These are phyloP conservation scores for Kodamaea lidongshanica DNA, from an alignment of 805 yeast species.

Conservation along the genomic window DNA sequence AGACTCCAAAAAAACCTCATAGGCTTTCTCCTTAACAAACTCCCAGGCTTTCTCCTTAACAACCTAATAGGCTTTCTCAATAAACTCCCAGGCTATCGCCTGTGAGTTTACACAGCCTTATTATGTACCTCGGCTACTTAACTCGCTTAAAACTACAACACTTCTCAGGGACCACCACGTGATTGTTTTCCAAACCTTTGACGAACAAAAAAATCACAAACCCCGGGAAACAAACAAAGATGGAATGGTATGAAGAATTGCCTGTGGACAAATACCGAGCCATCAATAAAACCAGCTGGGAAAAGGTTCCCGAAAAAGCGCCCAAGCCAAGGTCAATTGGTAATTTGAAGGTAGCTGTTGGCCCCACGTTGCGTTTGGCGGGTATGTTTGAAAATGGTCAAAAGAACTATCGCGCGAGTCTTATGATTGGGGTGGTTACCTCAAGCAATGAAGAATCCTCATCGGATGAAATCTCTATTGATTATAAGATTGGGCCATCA, in stretches of 20 bases:
- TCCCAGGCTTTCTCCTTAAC: too few relatives aligned
- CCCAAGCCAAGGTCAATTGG: slow-evolving; percentile 21
- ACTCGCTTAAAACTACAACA: too few relatives aligned
- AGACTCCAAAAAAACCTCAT: too few relatives aligned
- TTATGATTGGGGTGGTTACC: slow-evolving; percentile 44
- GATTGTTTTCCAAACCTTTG: too few relatives aligned
- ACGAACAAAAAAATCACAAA: too few relatives aligned
- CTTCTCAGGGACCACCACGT: too few relatives aligned
- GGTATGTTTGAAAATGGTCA: slow-evolving; percentile 51
- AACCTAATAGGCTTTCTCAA: too few relatives aligned
- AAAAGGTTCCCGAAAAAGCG: slow-evolving; percentile 21
- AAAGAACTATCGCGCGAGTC: slow-evolving; percentile 58
- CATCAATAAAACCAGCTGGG: slow-evolving; percentile 18
- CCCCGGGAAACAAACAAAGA: slow-evolving; percentile 2
- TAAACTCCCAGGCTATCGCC: too few relatives aligned
- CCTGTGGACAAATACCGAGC: slow-evolving; percentile 26
- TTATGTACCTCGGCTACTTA: too few relatives aligned
- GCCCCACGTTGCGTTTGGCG: slow-evolving; percentile 69
- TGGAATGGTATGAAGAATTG: slow-evolving; percentile 17
- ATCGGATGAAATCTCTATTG: slow-evolving; percentile 1
- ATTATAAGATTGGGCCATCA: slow-evolving; percentile 4
- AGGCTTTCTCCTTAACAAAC: too few relatives aligned
- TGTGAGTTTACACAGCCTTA: too few relatives aligned
- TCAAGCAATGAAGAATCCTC: slow-evolving; percentile 17
- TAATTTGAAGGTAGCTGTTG: slow-evolving; percentile 53